Percentiles rank a stretch among this genome's conserved stretches.
Conservation (phyloP, 805 yeast species). For the Deakozyma indianensis region DNA sequence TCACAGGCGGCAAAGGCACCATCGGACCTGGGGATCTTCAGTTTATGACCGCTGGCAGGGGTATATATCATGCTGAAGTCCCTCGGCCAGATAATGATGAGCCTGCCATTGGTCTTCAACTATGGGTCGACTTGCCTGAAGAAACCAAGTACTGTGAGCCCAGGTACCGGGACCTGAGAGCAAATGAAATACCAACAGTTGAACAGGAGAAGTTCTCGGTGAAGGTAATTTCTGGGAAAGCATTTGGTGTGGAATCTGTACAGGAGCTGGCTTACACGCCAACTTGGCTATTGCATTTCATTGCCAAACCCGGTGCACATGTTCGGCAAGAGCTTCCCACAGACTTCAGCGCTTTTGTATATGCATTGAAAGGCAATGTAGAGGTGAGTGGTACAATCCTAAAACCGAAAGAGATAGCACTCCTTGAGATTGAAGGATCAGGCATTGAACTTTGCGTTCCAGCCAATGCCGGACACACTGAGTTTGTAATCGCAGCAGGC, state of each 20-base stretch:
- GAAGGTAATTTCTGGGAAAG: conserved; percentile 61
- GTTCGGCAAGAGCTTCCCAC: conserved; percentile 45
- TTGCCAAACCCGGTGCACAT: conserved; percentile 49
- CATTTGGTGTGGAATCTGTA: conserved; percentile 59
- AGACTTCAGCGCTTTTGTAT: conserved; percentile 26
- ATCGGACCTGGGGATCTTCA: conserved; percentile 74
- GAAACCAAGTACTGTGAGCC: conserved; percentile 50
- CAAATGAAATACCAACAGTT: conserved; percentile 33
- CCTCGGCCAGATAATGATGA: conserved; percentile 36
- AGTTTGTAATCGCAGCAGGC: conserved; percentile 14
- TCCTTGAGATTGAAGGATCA: conserved; percentile 14
- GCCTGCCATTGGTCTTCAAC: conserved; percentile 58
- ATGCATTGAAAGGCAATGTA: conserved; percentile 15
- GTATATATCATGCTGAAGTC: conserved; percentile 77
- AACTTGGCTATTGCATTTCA: conserved; percentile 55
- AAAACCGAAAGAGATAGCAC: conserved; percentile 10
- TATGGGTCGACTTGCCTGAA: conserved; percentile 78
- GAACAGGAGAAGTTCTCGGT: conserved; percentile 34
- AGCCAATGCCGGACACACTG: conserved; percentile 8
- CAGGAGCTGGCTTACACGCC: conserved; percentile 75
- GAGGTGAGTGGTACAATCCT: conserved; percentile 9
- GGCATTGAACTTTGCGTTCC: conserved; percentile 12
- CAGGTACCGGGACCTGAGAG: conserved; percentile 62
- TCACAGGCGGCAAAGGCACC: conserved; percentile 71
- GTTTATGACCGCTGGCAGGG: conserved; percentile 89